Evolutionary conservation across 768 basidiomycete species (phyloP).

Genomic region (Serendipita sp.): DNA sequence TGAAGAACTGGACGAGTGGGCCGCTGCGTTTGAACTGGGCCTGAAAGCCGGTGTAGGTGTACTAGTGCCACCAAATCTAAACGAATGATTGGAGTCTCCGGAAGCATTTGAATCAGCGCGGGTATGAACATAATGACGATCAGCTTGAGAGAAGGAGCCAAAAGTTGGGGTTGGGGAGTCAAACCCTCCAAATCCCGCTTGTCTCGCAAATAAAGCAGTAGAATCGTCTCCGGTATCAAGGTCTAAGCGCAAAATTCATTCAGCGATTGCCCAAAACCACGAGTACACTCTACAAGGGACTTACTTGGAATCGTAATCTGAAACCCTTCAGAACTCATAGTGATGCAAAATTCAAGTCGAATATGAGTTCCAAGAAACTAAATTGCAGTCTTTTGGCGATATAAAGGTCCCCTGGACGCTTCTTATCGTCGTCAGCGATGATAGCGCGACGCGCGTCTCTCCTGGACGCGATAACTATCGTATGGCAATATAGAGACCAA

Average conservation of each 20-base stretch:
- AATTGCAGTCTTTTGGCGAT: too few relatives aligned
- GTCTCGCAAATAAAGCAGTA: slow-evolving; percentile 25
- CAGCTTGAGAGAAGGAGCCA: slow-evolving; percentile 27
- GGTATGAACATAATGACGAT: slow-evolving; percentile 55
- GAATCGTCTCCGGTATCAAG: slow-evolving; percentile 41
- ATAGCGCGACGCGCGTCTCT: too few relatives aligned
- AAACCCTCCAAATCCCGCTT: slow-evolving; percentile 24
- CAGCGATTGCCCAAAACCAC: background rate
- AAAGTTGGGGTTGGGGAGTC: slow-evolving; percentile 55
- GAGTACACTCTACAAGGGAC: slow-evolving; percentile 11
- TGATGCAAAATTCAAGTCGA: background rate
- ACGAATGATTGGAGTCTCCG: slow-evolving; percentile 55
- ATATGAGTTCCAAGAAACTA: background rate
- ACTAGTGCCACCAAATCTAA: slow-evolving; percentile 30
- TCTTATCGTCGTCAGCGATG: too few relatives aligned
- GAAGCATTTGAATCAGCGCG: slow-evolving; percentile 70
- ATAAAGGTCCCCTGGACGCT: too few relatives aligned
- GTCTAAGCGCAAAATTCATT: slow-evolving; percentile 28
- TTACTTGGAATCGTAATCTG: slow-evolving; percentile 54
- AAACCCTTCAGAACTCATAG: slow-evolving; percentile 19
- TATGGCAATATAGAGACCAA: too few relatives aligned
- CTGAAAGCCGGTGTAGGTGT: slow-evolving; percentile 17
- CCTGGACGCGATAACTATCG: too few relatives aligned
- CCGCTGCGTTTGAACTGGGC: slow-evolving; percentile 16
- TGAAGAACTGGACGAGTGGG: slow-evolving; percentile 58